Evolutionary conservation across 2,329 filamentous ascomycete genomes (phyloP), one percentile per base, ranked within the genome.

Genomic region (Kalaharituber pfeilii): DNA sequence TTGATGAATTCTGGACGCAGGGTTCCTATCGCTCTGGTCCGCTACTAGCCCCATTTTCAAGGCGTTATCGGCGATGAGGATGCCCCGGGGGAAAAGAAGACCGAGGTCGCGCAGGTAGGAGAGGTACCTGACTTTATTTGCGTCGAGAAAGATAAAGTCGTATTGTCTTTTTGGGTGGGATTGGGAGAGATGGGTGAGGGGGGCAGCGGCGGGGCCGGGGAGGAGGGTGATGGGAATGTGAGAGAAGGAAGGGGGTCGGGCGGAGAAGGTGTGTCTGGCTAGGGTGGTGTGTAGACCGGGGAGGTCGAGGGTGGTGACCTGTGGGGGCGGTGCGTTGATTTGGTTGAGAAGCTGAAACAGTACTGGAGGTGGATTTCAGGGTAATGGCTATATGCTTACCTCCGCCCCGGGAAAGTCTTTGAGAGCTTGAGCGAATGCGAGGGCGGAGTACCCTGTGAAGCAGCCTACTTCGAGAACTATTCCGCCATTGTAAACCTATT

Each of bases 61-160:
- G 42, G 74, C 69, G 54, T 78, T 78, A 63, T 78, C 76, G 1
- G 72, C 74, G 15, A 77, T 66, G 56, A 78, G 72, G 53, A 77
- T 65, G 0, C 73, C 75, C 6, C 71, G 73, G 6, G 69, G 63
- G 0, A 71, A 68, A 36, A 78, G 67, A 25, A 78, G 68, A 5
- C 58, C 55, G 3, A 56, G 53, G 13, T 56, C 54, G 26, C 63
- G 51, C n/a, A 60, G 55, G 26, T 60, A 62, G 5, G 49, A 24
- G 20, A 57, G 9, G 49, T 64, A 64, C 2, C 61, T 59, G 2
- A 65, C 61, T 56, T 67, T 67, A 50, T 67, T 64, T 2, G 65
- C 65, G 26, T 67, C 65, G 22, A 67, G 58, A 49, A 67, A 67
- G 44, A 66, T 60, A n/a, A 67, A 44, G 50, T 67, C 65, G 33